Evolutionary conservation across 441 rosid genomes (phyloP).

Genomic region (Euphorbia corollata): DNA sequence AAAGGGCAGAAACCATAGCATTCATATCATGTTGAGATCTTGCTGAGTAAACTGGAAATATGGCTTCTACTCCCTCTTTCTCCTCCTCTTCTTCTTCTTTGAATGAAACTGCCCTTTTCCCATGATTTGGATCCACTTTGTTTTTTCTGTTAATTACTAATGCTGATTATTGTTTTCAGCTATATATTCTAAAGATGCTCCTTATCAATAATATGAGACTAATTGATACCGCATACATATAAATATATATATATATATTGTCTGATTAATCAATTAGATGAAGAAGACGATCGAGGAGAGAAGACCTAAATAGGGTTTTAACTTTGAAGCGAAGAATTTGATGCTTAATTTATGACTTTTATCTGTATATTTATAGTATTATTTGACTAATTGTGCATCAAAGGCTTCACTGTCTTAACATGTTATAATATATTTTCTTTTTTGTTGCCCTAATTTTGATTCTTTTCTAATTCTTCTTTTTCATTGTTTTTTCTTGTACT

Average conservation of each 20-base stretch:
- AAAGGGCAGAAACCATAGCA: slow-evolving; percentile 62
- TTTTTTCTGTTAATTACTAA: not conserved
- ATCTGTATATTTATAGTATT: not conserved
- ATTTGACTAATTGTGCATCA: not conserved
- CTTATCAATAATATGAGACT: too few species aligned
- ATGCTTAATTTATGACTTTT: not conserved
- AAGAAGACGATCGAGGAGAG: not conserved
- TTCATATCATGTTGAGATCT: slow-evolving; percentile 59
- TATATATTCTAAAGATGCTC: too few species aligned
- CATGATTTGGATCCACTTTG: slow-evolving; percentile 46
- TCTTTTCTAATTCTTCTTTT: too few species aligned
- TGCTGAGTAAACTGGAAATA: slow-evolving; percentile 51
- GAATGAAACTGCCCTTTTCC: slow-evolving; percentile 46
- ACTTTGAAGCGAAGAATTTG: not conserved
- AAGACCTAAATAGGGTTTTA: not conserved
- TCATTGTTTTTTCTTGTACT: too few species aligned
- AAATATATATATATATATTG: too few species aligned
- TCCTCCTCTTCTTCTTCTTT: slow-evolving; percentile 35
- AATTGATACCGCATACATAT: too few species aligned
- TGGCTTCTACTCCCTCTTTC: slow-evolving; percentile 29
- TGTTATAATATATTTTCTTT: too few species aligned
- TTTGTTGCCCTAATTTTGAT: too few species aligned
- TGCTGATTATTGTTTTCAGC: not conserved
- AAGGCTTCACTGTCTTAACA: not conserved
- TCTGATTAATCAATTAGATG: too few species aligned